Percentiles rank a stretch among this genome's conserved stretches.
These are phyloP conservation scores for Epichloe uncinata DNA, from an alignment of 2,329 filamentous ascomycete species.

Conservation along the genomic window DNA sequence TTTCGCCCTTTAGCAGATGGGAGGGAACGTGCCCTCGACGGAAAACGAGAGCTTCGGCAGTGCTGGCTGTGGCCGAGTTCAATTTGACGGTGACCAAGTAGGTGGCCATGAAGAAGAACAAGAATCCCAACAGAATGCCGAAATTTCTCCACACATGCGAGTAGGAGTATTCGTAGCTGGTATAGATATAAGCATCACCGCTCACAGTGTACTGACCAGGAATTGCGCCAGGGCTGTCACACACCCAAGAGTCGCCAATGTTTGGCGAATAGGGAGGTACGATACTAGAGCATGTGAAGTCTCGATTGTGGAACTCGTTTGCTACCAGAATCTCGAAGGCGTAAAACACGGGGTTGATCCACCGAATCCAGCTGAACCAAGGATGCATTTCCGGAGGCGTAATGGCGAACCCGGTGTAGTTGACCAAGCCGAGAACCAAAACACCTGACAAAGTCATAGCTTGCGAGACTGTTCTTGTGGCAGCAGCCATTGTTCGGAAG, in stretches of 20 bases:
- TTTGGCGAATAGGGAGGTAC: slow-evolving; percentile 33
- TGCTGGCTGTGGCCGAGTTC: slow-evolving; percentile 48
- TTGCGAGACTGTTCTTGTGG: slow-evolving; percentile 52
- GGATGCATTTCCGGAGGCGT: slow-evolving; percentile 45
- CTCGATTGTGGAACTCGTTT: slow-evolving; percentile 54
- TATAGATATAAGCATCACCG: slow-evolving; percentile 46
- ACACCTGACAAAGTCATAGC: slow-evolving; percentile 40
- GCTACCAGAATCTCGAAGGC: slow-evolving; percentile 59
- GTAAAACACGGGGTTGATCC: slow-evolving; percentile 61
- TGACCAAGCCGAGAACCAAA: slow-evolving; percentile 46
- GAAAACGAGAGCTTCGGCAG: slow-evolving; percentile 59
- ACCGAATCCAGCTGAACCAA: slow-evolving; percentile 67
- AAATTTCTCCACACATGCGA: slow-evolving; percentile 54
- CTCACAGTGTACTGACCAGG: slow-evolving; percentile 39
- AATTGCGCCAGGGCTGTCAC: slow-evolving; percentile 38
- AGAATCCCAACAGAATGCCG: slow-evolving; percentile 52
- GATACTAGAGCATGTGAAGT: slow-evolving; percentile 41
- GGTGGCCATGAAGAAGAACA: slow-evolving; percentile 47
- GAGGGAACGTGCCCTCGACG: slow-evolving; percentile 37
- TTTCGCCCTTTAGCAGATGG: slow-evolving; percentile 21
- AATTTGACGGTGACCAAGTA: slow-evolving; percentile 53
- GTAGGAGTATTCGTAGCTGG: slow-evolving; percentile 42
- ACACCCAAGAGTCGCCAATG: slow-evolving; percentile 36
- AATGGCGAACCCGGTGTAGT: slow-evolving; percentile 45
- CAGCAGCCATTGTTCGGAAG: slow-evolving; percentile 59